Evolutionary conservation across 1,284 basidiomycete genomes (phyloP), one percentile per base, ranked within the genome.

Genomic region (Ceratobasidium sp.): DNA sequence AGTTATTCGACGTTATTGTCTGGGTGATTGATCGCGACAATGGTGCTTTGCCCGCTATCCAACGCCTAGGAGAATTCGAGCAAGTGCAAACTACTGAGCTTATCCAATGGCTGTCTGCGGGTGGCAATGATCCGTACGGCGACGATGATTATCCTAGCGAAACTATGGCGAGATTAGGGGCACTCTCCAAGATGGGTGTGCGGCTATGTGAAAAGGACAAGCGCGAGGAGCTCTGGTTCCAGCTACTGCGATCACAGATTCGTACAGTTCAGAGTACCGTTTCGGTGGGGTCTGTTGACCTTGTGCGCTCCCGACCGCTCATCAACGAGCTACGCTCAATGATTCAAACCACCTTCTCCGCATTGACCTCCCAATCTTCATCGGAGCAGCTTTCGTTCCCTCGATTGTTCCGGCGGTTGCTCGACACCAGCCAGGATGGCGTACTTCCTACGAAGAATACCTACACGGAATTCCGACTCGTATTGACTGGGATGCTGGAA

Each of bases 401-500:
- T 19, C 88, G 90, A 17, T 86, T 99, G 1, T 97, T 99, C 88
- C 95, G 94, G 80, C 91, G 95, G 4, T 89, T 99, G 5, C 93
- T 97, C 49, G 91, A 94, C 79, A 89, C 91, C 1, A 87, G 88
- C n/a, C 83, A 86, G 9, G 83, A 83, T 52, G 83, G 84, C 49
- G 82, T 84, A 40, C 83, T 87, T 19, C 85, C 87, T 8, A 86
- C 86, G 57, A 89, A 88, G 61, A 89, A 89, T n/a, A 90, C 92
- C 5, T 99, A 99, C 83, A 91, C 92, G 44, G 96, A 99, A 83
- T 97, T 99, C 84, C 89, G 96, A 59, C 89, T 90, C 3, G 96
- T 99, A 76, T 86, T 99, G 29, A 92, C 92, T 0, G 93, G 95
- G 40, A 99, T 99, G 95, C 86, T 99, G 79, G 95, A 97, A 80